Percentiles rank a stretch among this genome's conserved stretches.
Conservation (phyloP, 176 grass and related monocot species). For the Zea luxurians region DNA sequence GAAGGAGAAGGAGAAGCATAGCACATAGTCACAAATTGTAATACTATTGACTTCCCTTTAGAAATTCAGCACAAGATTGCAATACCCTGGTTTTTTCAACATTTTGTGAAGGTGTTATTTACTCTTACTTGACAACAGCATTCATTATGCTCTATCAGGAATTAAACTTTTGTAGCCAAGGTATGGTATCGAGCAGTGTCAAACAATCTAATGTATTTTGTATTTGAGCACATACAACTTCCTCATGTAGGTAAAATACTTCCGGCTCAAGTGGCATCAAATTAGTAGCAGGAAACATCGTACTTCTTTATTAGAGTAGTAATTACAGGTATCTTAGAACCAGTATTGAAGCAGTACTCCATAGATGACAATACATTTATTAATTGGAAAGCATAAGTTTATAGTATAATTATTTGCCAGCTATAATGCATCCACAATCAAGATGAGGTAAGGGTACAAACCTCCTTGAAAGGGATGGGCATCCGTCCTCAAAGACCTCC, state of each 20-base stretch:
- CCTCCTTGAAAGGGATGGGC: conserved; percentile 70
- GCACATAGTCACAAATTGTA: conserved; percentile 5
- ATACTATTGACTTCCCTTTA: background rate
- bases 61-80: background rate
- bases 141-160: background rate
- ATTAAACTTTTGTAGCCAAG: background rate
- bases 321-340: background rate
- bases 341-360: background rate
- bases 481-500: conserved; percentile 95
- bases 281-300: background rate
- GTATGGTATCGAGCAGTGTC: background rate
- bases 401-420: conserved; percentile 14
- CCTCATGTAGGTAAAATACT: background rate
- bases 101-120: too few relatives aligned
- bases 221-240: conserved; percentile 7
- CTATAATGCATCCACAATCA: conserved; percentile 10
- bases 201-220: background rate
- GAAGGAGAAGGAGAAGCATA: background rate
- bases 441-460: conserved; percentile 39
- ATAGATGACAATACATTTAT: background rate
- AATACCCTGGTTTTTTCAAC: too few relatives aligned
- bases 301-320: background rate
- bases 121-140: background rate
- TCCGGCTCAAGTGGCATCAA: background rate
- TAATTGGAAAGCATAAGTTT: background rate